Conservation (phyloP, 139 green algal species). For the Micractinium conductrix region DNA sequence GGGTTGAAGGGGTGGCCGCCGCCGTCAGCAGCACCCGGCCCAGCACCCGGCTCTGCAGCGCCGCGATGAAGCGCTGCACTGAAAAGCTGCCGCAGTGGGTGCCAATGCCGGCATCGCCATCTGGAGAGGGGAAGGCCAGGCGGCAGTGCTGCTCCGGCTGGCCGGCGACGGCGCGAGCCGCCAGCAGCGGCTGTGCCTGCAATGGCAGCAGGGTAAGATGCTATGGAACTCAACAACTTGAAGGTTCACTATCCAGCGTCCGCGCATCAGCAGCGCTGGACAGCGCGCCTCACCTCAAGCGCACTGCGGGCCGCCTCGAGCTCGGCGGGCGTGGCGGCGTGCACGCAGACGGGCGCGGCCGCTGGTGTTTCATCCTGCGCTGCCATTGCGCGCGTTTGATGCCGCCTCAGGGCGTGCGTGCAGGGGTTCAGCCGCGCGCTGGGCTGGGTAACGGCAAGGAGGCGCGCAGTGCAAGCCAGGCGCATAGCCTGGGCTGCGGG, state of each 20-base stretch:
- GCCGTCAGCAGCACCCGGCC: conserved; percentile 61
- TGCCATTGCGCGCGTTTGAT: too few species aligned
- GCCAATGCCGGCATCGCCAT: not conserved
- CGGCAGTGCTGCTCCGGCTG: conserved; percentile 11
- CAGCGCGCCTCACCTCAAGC: not conserved
- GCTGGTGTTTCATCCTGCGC: too few species aligned
- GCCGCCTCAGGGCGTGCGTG: too few species aligned
- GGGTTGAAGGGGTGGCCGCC: conserved; percentile 60
- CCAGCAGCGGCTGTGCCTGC: conserved; percentile 5
- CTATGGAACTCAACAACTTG: too few species aligned
- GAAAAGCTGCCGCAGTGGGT: conserved; percentile 38
- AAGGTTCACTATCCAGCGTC: too few species aligned
- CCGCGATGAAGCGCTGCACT: conserved; percentile 26
- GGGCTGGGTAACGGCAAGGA: not conserved
- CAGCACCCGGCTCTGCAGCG: conserved; percentile 34
- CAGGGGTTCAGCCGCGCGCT: too few species aligned
- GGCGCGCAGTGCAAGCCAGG: not conserved
- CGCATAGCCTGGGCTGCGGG: too few species aligned
- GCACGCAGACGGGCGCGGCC: conserved; percentile 7
- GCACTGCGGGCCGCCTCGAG: not conserved
- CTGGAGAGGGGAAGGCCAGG: not conserved
- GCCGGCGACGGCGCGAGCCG: not conserved
- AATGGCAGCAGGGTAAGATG: too few species aligned
- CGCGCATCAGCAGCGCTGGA: too few species aligned
- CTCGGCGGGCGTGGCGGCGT: conserved; percentile 8